Percentiles rank a stretch among this genome's conserved stretches.
These are phyloP conservation scores for Chalciporus sp. DNA, from an alignment of 1,284 basidiomycete genomes.

Conservation along the genomic window DNA sequence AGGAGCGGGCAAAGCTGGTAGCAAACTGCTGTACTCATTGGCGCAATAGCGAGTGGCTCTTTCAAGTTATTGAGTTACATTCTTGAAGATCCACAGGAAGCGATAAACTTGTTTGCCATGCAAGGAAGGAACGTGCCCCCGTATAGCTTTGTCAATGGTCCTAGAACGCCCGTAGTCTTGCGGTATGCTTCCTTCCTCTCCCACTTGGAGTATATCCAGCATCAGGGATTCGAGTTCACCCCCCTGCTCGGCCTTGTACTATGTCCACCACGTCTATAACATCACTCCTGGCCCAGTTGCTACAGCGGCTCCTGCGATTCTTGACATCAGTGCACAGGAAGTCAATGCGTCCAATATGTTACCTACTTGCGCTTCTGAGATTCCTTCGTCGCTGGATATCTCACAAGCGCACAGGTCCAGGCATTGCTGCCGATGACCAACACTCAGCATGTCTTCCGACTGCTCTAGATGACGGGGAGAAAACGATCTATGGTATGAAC, in stretches of 20 bases:
- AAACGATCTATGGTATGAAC: conserved; percentile 20
- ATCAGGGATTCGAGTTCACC: neutral
- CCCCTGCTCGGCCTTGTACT: neutral
- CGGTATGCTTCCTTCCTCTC: no score
- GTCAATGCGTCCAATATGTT: conserved; percentile 1
- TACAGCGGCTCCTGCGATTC: conserved; percentile 13
- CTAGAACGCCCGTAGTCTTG: no score
- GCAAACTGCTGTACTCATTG: neutral
- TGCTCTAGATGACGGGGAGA: neutral
- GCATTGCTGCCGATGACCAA: neutral
- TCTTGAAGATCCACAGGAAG: neutral
- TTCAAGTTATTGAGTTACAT: neutral
- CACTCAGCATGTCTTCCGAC: neutral
- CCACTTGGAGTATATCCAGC: neutral
- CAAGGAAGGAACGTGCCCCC: neutral
- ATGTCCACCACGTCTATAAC: neutral
- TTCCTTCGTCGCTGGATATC: conserved; percentile 8
- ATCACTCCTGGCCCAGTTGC: conserved; percentile 6
- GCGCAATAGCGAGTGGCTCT: neutral
- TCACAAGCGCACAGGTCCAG: neutral
- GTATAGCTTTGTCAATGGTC: no score
- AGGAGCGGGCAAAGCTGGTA: no score
- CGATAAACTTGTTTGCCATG: neutral
- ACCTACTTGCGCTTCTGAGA: conserved; percentile 10
- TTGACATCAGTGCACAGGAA: conserved; percentile 1